Evolutionary conservation across 1,284 basidiomycete genomes (phyloP).

Genomic region (Fomitopsis palustris): DNA sequence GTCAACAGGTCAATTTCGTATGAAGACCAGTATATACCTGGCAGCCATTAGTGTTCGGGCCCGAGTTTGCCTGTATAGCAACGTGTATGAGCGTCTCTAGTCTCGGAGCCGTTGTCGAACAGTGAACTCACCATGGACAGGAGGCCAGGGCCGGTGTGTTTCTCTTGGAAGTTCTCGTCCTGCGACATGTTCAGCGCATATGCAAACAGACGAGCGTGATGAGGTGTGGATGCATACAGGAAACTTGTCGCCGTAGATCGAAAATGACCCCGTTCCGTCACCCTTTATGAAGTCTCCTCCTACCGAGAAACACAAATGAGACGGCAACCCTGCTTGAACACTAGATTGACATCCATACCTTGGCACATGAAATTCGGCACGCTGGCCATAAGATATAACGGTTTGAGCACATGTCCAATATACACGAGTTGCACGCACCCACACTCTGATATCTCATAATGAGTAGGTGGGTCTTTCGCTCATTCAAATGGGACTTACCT

Average conservation of each 20-base stretch:
- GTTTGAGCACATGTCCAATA: neutral
- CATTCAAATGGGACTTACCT: conserved; percentile 48
- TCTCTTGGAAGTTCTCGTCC: conserved; percentile 94
- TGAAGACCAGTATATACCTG: conserved; percentile 45
- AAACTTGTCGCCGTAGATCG: conserved; percentile 93
- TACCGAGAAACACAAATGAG: conserved; percentile 21
- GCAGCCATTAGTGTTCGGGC: conserved; percentile 89
- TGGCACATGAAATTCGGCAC: conserved; percentile 86
- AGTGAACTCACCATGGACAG: conserved; percentile 71
- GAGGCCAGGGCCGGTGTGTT: conserved; percentile 82
- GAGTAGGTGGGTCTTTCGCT: conserved; percentile 10
- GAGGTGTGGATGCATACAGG: conserved; percentile 58
- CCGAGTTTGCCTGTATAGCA: conserved; percentile 78
- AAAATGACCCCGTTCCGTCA: conserved; percentile 93
- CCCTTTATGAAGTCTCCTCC: conserved; percentile 87
- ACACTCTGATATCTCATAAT: conserved; percentile 57
- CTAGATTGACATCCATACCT: conserved; percentile 37
- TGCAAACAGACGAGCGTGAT: too few species aligned
- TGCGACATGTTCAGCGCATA: conserved; percentile 25
- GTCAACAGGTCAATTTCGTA: neutral
- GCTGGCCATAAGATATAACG: conserved; percentile 31
- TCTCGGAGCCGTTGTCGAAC: neutral
- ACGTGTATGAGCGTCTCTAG: neutral
- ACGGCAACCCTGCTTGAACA: neutral
- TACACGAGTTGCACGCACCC: conserved; percentile 26